Evolutionary conservation across 2,329 filamentous ascomycete genomes (phyloP), one percentile per base, ranked within the genome.

Genomic region (Aspergillus thermomutatus): DNA sequence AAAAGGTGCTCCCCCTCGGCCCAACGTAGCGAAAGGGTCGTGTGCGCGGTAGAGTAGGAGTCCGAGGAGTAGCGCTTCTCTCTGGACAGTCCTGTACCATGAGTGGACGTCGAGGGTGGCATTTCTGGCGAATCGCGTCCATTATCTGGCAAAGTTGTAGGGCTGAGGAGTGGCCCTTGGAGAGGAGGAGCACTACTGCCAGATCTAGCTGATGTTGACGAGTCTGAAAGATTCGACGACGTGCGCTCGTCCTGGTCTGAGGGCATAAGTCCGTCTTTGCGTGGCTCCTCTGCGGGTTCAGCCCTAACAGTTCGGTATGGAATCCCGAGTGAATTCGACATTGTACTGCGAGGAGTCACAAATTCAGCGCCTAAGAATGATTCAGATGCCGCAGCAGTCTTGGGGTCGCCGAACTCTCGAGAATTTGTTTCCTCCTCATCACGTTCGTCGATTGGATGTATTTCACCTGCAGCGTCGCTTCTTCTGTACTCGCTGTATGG

Each of bases 371-470:
- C 67, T 27, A 60, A 52, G 43, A 70, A 68, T 6, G 66, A 66
- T 31, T 74, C 70, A 5, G 65, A 60, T 0, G 59, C 46, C 11
- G 64, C 64, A 19, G 54, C 48, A 7, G 31, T 48, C 14, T 47
- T 45, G 6, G 34, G 50, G n/a, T 49, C 55, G 43, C 43, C 11
- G 43, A 25, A 23, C 4, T 4, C 43, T 46, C 4, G 8, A 10
- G 27, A 19, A 14, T 55, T 47, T 17, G 76, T 76, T 56, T 84
- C 82, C 51, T 85, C 82, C 60, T 87, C 85, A 57, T 87, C 85
- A 11, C 80, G 73, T 66, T 86, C 83, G 40, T 86, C 84, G 48
- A 88, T 88, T 0, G 84, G 83, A 65, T 86, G 84, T 26, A 87
- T 87, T 25, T 78, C 74, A 3, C 80, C 80, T 31, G 81, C 79